These are phyloP conservation scores for Spathaspora sp. DNA, from an alignment of 805 yeast species.

Conservation along the genomic window DNA sequence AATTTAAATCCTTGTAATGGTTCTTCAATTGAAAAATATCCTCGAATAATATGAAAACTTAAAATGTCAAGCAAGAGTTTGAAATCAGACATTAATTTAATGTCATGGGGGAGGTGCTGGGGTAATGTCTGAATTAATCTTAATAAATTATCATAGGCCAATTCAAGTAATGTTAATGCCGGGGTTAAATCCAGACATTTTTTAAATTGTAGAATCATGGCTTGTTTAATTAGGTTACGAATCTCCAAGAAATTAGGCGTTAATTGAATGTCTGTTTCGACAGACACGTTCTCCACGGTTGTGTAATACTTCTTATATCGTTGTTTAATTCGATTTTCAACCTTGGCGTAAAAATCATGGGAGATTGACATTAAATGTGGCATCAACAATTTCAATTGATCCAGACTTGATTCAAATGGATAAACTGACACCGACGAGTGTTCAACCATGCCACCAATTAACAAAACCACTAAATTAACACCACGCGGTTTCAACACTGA, in stretches of 20 bases:
- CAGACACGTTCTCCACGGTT: slow-evolving; percentile 6
- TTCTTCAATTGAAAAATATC: slow-evolving; percentile 56
- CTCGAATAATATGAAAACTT: slow-evolving; percentile 60
- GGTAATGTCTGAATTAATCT: slow-evolving; percentile 6
- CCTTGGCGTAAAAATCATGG: slow-evolving; percentile 28
- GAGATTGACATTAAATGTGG: slow-evolving; percentile 11
- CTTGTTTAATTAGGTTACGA: slow-evolving; percentile 34
- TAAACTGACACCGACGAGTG: background rate
- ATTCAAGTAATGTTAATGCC: slow-evolving; percentile 25
- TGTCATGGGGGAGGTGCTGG: slow-evolving; percentile 20
- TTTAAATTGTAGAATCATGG: slow-evolving; percentile 27
- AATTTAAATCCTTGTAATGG: slow-evolving; percentile 58
- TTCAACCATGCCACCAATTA: background rate
- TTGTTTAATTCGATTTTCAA: slow-evolving; percentile 30
- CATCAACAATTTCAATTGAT: background rate
- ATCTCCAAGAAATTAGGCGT: slow-evolving; percentile 37
- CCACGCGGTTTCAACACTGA: background rate
- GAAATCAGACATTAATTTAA: slow-evolving; percentile 24
- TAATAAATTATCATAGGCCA: slow-evolving; percentile 29
- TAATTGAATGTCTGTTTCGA: slow-evolving; percentile 26
- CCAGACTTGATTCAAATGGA: background rate
- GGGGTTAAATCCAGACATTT: slow-evolving; percentile 32
- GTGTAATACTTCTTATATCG: slow-evolving; percentile 35
- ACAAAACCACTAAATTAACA: background rate
- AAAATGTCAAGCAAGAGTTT: slow-evolving; percentile 54